Evolutionary conservation across 169 alveolate genomes (phyloP), one percentile per base, ranked within the genome.

Genomic region (Plasmodium inui): DNA sequence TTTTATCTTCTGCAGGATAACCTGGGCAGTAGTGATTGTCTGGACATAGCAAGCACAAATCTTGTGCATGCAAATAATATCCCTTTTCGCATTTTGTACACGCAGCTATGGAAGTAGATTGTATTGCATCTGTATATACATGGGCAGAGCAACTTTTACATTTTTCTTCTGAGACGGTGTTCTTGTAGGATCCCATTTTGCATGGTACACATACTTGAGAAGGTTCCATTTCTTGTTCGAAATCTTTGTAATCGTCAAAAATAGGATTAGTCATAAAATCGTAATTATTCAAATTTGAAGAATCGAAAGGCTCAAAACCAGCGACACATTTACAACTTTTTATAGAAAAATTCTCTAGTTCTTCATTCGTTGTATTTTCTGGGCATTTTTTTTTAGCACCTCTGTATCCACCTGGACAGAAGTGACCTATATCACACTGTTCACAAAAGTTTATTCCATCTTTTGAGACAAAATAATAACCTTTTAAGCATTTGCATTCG

Each of bases 11-110:
- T 28, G 92, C 72, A 37, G 72, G 67, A 26, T 95, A 92, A 30
- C 97, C 97, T 57, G 95, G 96, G 82, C 97, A 95, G 84, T 92
- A 95, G 71, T 93, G 96, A 67, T 94, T 73, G 46, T 92, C 89
- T 46, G 95, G 96, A 84, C 97, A 95, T 46, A 86, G 90, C 7
- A 82, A 82, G 76, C 97, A 95, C 37, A 84, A 84, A 71, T 82
- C 88, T 57, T 70, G 78, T 32, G 92, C 61, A 19, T 93, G 90
- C 34, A 70, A 88, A 82, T 92, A 95, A 85, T 92, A 95, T 17
- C 97, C 97, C 39, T 93, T 90, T 34, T 44, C 73, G 37, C 97
- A 95, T 81, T 86, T 76, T 32, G 82, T 83, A 88, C 97, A 95
- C 41, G 84, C 73, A 53, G 82, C 70, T 79, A 71, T 79, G 46